Base-by-base conservation (phyloP, 1,284 basidiomycete species). In the Cerioporus squamosus region DNA sequence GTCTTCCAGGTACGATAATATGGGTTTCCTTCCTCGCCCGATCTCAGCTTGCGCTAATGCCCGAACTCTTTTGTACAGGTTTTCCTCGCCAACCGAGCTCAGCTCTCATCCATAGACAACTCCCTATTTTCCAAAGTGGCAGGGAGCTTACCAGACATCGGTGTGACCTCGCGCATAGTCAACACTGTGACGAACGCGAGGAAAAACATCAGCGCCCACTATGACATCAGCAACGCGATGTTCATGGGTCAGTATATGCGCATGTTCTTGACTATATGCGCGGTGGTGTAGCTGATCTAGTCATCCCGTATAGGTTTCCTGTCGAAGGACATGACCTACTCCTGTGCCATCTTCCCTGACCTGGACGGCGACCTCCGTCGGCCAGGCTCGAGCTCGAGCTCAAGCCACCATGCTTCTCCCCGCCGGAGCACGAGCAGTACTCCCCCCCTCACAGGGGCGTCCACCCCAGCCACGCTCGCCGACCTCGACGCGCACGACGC, bases 311-410 rank as follows among this genome's bases (percentile, higher is more conserved):
- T 31, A 81, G 86, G 83, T 0, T 93, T 93, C 72, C 71, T 93
- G 24, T 87, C 85, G 1, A 70, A 78, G 53, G 91, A 94, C 70
- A 93, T 94, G 91, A 93, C 88, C 17, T 93, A 94, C 71, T 90
- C 88, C 0, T 92, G 87, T 67, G 90, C 83, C 5, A 88, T 91
- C 61, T 92, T 87, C 68, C 75, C 82, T 14, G 82, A 86, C 33
- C 73, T 89, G 1, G 84, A 91, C 64, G 81, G 79, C 4, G 89
- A 91, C 66, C 72, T 90, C 31, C 73, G 73, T 40, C 7, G 44
- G 5, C 36, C 45, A 1, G 10, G 49, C n/a, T 45, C 51, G 3
- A 29, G 26, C n/a, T 45, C 51, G 3, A 29, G 26, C 36, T 24
- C 56, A 5, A 26, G 38, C 17, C 33, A 12, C 33, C 33, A 36